These are phyloP conservation scores for Leishmania tarentolae DNA, from an alignment of 208 protist genomes.

Conservation along the genomic window DNA sequence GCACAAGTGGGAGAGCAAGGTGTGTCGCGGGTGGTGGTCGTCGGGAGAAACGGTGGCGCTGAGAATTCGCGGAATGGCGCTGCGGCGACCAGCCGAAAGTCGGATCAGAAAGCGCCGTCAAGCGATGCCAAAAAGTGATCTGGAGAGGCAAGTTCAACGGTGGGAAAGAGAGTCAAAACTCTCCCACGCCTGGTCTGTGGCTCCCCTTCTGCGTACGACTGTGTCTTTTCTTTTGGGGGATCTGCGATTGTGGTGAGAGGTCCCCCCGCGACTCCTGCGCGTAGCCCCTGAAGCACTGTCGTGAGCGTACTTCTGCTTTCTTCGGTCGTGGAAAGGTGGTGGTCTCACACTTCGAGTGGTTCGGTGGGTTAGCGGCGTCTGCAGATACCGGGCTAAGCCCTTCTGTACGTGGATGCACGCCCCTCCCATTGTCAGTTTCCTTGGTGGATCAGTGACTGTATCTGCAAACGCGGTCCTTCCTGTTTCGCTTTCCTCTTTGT, in stretches of 20 bases:
- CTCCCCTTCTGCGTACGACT: not conserved
- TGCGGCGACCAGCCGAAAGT: slow-evolving; percentile 5
- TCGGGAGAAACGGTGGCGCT: slow-evolving; percentile 7
- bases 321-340: not conserved
- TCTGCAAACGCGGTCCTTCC: not conserved
- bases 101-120: slow-evolving; percentile 1
- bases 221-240: not conserved
- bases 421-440: not conserved
- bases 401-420: not conserved
- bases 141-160: not conserved
- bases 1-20: slow-evolving; percentile 35
- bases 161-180: not conserved
- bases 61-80: not conserved
- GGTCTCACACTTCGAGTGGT: not conserved
- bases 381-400: not conserved
- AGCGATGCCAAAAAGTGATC: slow-evolving; percentile 5
- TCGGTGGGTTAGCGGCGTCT: not conserved
- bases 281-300: not conserved
- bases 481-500: not conserved
- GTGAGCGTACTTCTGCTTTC: not conserved
- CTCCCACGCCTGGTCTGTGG: not conserved
- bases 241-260: not conserved
- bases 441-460: not conserved
- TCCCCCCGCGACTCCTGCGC: not conserved
- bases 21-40: slow-evolving; percentile 35